Conservation (phyloP, 2,329 filamentous ascomycete species). For the Neoascochyta sp. region DNA sequence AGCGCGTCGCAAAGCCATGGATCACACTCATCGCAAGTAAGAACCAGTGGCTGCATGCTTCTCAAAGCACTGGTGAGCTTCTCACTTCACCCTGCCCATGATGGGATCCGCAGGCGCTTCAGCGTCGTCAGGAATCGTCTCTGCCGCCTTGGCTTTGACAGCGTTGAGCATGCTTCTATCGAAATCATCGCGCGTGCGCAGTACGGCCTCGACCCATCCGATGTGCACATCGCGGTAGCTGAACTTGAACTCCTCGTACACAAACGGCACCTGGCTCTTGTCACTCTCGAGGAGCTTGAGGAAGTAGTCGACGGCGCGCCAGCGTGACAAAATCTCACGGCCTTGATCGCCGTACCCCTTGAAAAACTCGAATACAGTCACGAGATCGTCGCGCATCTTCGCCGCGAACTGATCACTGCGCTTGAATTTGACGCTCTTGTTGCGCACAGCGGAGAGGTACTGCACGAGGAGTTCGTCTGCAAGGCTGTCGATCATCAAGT, state of each 20-base stretch:
- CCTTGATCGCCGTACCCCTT: constrained; percentile 50
- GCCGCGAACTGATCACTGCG: constrained; percentile 83
- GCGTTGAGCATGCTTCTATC: constrained; percentile 83
- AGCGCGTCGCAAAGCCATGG: no score
- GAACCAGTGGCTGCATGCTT: no score
- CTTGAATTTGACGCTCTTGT: constrained; percentile 85
- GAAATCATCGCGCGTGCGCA: constrained; percentile 87
- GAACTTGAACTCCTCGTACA: constrained; percentile 79
- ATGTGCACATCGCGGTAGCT: constrained; percentile 93
- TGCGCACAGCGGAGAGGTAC: constrained; percentile 81
- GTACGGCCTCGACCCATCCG: constrained; percentile 89
- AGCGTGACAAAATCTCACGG: constrained; percentile 77
- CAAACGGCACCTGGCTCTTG: constrained; percentile 69
- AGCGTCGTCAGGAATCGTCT: constrained; percentile 68
- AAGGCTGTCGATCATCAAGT: constrained; percentile 91
- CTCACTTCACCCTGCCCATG: constrained; percentile 83
- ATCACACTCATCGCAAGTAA: no score
- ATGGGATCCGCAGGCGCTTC: constrained; percentile 77
- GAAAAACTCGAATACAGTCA: constrained; percentile 89
- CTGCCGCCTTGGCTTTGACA: constrained; percentile 84
- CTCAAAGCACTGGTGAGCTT: no score
- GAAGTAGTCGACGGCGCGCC: constrained; percentile 85
- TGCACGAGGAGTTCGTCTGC: constrained; percentile 84
- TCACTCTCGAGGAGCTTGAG: constrained; percentile 70
- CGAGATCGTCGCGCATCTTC: constrained; percentile 89